phyloP scores from a whole-genome alignment of 2,329 filamentous ascomycete species.

The Calonectria montana region DNA sequence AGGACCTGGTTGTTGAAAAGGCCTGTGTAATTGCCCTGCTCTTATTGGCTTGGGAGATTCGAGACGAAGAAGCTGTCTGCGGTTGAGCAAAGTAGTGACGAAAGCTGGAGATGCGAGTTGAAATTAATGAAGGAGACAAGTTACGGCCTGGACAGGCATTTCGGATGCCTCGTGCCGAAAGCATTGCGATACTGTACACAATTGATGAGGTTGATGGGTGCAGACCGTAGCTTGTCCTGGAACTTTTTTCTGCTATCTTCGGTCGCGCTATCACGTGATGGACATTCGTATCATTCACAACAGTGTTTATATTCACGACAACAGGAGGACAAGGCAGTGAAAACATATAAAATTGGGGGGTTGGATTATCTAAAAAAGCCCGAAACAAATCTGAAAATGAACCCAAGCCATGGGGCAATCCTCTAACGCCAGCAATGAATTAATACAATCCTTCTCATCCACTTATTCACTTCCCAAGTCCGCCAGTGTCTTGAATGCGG shows the following conservation, averaged over 20 bases:
- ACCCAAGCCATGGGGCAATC: not conserved
- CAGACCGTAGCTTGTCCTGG: slow-evolving; percentile 20
- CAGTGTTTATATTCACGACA: not conserved
- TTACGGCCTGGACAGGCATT: slow-evolving; percentile 47
- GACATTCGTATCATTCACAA: slow-evolving; percentile 9
- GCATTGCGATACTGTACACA: slow-evolving; percentile 45
- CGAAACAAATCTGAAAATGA: not conserved
- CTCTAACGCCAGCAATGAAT: slow-evolving; percentile 16
- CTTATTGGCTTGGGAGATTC: slow-evolving; percentile 40
- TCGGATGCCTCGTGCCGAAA: slow-evolving; percentile 48
- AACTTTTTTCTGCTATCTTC: slow-evolving; percentile 39
- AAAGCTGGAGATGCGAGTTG: slow-evolving; percentile 24
- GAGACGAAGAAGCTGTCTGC: slow-evolving; percentile 28
- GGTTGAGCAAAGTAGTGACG: slow-evolving; percentile 30
- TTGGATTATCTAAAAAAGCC: not conserved
- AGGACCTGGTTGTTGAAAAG: slow-evolving; percentile 44
- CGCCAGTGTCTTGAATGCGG: slow-evolving; percentile 64
- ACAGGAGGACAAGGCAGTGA: not conserved
- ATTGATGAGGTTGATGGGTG: slow-evolving; percentile 20
- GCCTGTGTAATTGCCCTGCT: slow-evolving; percentile 40
- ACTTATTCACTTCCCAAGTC: slow-evolving; percentile 56
- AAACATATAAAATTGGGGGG: not conserved
- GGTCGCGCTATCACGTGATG: slow-evolving; percentile 45
- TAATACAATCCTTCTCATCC: not conserved
- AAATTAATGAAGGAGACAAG: slow-evolving; percentile 27